Evolutionary conservation across 2,329 filamentous ascomycete genomes (phyloP).

Genomic region (Colletotrichum somersetense): DNA sequence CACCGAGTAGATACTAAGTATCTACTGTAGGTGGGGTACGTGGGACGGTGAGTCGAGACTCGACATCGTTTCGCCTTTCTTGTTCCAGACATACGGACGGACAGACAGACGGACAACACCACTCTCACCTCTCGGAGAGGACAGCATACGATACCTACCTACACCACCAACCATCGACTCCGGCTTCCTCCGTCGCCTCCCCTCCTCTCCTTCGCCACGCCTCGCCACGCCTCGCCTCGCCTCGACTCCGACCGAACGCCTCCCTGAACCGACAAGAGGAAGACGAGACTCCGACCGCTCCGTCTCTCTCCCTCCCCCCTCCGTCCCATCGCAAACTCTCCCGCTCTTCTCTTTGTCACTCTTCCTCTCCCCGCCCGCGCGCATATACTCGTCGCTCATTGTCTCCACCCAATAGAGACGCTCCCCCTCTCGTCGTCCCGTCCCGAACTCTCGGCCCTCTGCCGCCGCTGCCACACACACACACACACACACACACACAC

Average conservation of each 20-base stretch:
- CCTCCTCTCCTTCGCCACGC: too few relatives aligned
- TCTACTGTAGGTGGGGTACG: constrained; percentile 33
- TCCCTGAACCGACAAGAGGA: constrained; percentile 6
- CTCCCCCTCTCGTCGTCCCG: constrained; percentile 1
- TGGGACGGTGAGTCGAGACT: constrained; percentile 21
- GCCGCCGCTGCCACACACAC: not conserved
- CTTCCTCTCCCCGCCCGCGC: not conserved
- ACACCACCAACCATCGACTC: constrained; percentile 14
- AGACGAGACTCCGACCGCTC: constrained; percentile 1
- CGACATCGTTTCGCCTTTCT: constrained; percentile 28
- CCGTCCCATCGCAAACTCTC: not conserved
- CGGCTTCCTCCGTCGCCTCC: not conserved
- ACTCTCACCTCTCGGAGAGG: constrained; percentile 25
- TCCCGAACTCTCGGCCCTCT: constrained; percentile 6
- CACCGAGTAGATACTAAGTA: too few relatives aligned
- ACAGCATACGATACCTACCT: not conserved
- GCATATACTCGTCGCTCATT: not conserved
- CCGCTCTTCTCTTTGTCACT: not conserved
- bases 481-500: not conserved
- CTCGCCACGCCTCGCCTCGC: not conserved
- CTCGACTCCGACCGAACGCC: not conserved
- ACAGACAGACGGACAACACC: not conserved
- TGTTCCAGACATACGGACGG: not conserved
- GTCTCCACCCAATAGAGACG: not conserved
- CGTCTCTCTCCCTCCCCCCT: not conserved